Evolutionary conservation across 495 filamentous ascomycete genomes (phyloP).

Genomic region (Aspergillus avenaceus): DNA sequence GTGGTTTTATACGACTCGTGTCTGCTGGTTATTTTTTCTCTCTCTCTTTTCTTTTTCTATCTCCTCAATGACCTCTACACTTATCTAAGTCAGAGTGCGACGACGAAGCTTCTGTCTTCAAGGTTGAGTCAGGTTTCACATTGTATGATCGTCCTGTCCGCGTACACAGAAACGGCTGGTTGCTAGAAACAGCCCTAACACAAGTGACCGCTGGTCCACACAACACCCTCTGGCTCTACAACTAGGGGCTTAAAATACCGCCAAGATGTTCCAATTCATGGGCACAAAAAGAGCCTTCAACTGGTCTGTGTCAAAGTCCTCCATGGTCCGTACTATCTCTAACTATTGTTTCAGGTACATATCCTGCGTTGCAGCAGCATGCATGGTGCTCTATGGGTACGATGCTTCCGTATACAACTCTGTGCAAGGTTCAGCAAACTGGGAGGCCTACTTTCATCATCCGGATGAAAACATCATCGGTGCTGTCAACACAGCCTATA

Average conservation of each 20-base stretch:
- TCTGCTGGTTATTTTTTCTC: conserved; percentile 5
- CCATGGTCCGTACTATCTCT: not conserved
- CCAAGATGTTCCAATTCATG: conserved; percentile 7
- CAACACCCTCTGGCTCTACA: not conserved
- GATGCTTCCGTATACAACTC: conserved; percentile 65
- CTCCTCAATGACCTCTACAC: not conserved
- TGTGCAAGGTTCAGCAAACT: conserved; percentile 55
- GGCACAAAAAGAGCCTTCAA: conserved; percentile 35
- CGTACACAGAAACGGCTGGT: too few species aligned
- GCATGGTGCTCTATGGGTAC: conserved; percentile 66
- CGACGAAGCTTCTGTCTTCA: too few species aligned
- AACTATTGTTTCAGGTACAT: conserved; percentile 45
- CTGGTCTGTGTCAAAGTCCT: conserved; percentile 22
- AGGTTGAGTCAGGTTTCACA: too few species aligned
- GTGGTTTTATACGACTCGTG: conserved; percentile 10
- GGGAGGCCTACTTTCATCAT: conserved; percentile 55
- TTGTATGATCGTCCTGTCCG: too few species aligned
- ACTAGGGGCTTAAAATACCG: conserved; percentile 4
- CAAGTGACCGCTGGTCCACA: not conserved
- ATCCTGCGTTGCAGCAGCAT: conserved; percentile 57
- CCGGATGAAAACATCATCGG: conserved; percentile 49
- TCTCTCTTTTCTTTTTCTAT: not conserved
- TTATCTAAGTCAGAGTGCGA: not conserved
- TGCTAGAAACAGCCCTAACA: too few species aligned
- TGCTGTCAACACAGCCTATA: conserved; percentile 58